Percentiles rank a stretch among this genome's conserved stretches.
These are phyloP conservation scores for Aureobasidium zeae DNA, from an alignment of 2,329 filamentous ascomycete genomes.

Conservation along the genomic window DNA sequence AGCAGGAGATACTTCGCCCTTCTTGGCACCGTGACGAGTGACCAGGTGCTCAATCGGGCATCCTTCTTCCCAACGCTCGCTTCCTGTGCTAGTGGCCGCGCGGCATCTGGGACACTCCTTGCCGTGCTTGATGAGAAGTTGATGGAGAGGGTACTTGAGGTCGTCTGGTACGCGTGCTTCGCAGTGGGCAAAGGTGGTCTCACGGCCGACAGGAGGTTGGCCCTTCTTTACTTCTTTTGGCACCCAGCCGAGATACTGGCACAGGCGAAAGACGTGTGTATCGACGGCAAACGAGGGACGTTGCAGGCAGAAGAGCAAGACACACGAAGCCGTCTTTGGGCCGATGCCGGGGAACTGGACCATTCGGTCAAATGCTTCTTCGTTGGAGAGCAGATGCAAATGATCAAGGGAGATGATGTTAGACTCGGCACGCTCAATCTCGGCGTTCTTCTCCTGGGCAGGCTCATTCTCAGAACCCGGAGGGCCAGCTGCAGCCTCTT, in stretches of 20 bases:
- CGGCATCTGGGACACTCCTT: constrained; percentile 52
- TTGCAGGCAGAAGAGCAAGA: constrained; percentile 55
- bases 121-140: constrained; percentile 53
- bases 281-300: constrained; percentile 57
- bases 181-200: constrained; percentile 50
- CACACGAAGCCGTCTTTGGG: constrained; percentile 57
- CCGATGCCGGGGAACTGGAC: constrained; percentile 54
- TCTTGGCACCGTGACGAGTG: constrained; percentile 46
- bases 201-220: constrained; percentile 38
- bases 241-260: constrained; percentile 54
- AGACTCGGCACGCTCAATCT: constrained; percentile 49
- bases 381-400: constrained; percentile 45
- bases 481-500: constrained; percentile 26
- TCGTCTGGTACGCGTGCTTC: constrained; percentile 53
- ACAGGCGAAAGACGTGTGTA: constrained; percentile 56
- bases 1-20: constrained; percentile 30
- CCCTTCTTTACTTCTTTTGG: constrained; percentile 37
- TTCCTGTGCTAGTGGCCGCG: constrained; percentile 51
- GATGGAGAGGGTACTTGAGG: constrained; percentile 54
- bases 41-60: constrained; percentile 58
- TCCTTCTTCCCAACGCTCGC: constrained; percentile 53
- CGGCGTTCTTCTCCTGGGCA: constrained; percentile 44
- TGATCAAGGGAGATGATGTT: constrained; percentile 57
- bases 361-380: constrained; percentile 50
- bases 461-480: constrained; percentile 38